Conservation (phyloP, 108 stramenopile species). For the Cafeteria roenbergensis region DNA sequence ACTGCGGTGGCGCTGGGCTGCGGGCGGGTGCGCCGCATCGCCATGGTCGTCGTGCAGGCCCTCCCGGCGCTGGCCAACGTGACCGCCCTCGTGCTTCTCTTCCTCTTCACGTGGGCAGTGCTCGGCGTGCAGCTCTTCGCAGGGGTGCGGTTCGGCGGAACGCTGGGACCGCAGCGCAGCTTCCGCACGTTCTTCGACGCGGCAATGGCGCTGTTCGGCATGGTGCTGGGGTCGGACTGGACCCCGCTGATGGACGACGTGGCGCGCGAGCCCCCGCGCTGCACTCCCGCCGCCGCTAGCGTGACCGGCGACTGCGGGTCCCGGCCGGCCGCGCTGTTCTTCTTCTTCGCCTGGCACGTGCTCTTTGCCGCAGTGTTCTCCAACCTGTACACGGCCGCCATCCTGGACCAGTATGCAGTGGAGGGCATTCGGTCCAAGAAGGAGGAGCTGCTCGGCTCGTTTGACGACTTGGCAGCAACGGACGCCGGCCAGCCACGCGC, state of each 20-base stretch:
- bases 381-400: slow-evolving; percentile 16
- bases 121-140: slow-evolving; percentile 28
- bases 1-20: slow-evolving; percentile 12
- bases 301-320: neutral
- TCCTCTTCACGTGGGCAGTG: slow-evolving; percentile 26
- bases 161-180: slow-evolving; percentile 10
- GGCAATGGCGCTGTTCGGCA: slow-evolving; percentile 18
- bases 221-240: slow-evolving; percentile 24
- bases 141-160: slow-evolving; percentile 16
- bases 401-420: neutral
- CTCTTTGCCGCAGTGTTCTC: slow-evolving; percentile 9
- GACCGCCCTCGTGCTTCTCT: slow-evolving; percentile 13
- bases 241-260: slow-evolving; percentile 27
- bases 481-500: too few species aligned
- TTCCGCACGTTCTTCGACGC: slow-evolving; percentile 19
- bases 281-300: neutral
- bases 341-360: slow-evolving; percentile 12
- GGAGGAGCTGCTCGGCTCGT: too few species aligned
- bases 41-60: slow-evolving; percentile 16
- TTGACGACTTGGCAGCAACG: too few species aligned
- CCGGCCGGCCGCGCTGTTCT: slow-evolving; percentile 3
- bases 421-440: neutral
- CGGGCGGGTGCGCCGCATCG: slow-evolving; percentile 15
- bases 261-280: neutral
- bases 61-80: slow-evolving; percentile 27